Base-by-base conservation (phyloP, 768 basidiomycete species). In the Tylopilus balloui region DNA sequence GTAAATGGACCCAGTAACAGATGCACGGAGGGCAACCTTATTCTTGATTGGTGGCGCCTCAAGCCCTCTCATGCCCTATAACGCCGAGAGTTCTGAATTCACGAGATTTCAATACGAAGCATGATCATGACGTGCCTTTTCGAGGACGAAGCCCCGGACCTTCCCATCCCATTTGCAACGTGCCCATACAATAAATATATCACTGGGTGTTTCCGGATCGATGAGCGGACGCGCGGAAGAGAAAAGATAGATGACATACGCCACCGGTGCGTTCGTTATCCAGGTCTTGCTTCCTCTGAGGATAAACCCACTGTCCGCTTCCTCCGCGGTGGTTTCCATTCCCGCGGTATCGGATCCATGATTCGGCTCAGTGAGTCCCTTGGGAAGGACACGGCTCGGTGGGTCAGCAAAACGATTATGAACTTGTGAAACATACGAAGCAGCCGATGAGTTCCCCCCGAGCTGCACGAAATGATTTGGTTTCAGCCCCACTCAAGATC, bases 361-460 rank as follows among this genome's bases (percentile, higher is more conserved):
- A 58, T 97, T 92, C 0, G 95, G 91, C 69, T 98, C 95, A 0
- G 95, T 97, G 36, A 97, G 72, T 24, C 94, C 93, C 93, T 95
- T 50, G 36, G 48, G 31, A 47, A 42, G n/a, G 44, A 34, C 17
- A 4, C n/a, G n/a, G n/a, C 12, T 36, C 51, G 21, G 24, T 37
- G 29, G 40, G 17, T 13, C 17, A 52, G 21, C 21, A 34, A 50
- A 21, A 44, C 15, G 14, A n/a, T 21, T n/a, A 14, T 17, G 11
- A 36, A 38, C 25, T 5, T 21, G 19, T 45, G 49, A 54, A 51
- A 76, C 87, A 51, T 62, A 94, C 94, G 64, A 98, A 98, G 63
- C 92, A 95, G 19, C 95, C 95, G 41, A 93, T 68, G 27, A 95
- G 68, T 61, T 94, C 89, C 42, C 92, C 95, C 56, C 77, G 81